Base-by-base conservation (phyloP, 805 yeast species). In the Yamadazyma kitorensis region DNA sequence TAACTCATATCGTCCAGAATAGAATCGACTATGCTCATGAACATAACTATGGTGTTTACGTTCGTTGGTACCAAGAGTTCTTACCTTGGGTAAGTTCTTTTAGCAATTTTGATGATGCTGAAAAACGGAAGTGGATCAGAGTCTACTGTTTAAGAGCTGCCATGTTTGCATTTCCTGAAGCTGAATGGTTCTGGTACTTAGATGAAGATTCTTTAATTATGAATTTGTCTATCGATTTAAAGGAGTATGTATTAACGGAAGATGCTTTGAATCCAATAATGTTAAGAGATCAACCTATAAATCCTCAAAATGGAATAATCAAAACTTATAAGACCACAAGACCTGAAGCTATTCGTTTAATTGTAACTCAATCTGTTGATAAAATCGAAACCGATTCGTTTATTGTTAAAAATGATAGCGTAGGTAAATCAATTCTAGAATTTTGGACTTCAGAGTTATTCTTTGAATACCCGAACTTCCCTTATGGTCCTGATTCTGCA, bases 141-240 rank as follows among this genome's bases (percentile, higher is more conserved):
- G 51, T 81, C 18, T 73, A 75, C 37, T 56, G 80, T 25, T 56
- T 86, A 54, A 73, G 94, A 41, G 93, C 89, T 27, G 97, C 98
- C n/a, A 79, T 91, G 82, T 77, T 76, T 55, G 93, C 95, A 0
- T 88, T 88, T 66, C 98, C 98, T 1, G 68, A 80, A 30, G 84
- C 96, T n/a, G 78, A 86, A 55, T 83, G 86, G 69, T 81, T 89
- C 52, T 86, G 97, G 93, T 89, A 79, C 52, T 54, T 93, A 27
- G 96, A 86, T 55, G 76, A 84, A 45, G 78, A 82, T 49, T 78
- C 91, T 0, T 59, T 87, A 33, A 79, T 91, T 37, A 82, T 85
- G 86, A 76, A 86, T 41, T 64, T 78, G 38, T 73, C 74, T 33
- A 65, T 82, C 24, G 77, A 85, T 40, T 50, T 91, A 21, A 61